Conservation (phyloP, 805 yeast genomes). For the Tetrapisispora nanseiensis region DNA sequence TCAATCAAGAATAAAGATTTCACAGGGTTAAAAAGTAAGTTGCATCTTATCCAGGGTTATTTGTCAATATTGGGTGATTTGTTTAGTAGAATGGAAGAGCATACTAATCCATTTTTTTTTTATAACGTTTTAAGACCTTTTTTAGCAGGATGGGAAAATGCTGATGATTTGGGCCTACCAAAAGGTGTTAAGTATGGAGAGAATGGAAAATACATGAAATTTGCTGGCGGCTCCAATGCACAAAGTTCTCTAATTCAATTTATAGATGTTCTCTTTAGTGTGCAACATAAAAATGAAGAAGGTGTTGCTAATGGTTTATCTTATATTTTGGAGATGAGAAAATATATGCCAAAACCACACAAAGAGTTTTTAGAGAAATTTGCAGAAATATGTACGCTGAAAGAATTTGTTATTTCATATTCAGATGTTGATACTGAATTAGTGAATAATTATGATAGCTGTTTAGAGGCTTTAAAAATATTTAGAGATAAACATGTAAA, state of each 20-base stretch:
- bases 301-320: conserved; percentile 38
- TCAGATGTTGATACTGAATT: conserved; percentile 40
- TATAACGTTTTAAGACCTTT: conserved; percentile 81
- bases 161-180: conserved; percentile 76
- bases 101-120: conserved; percentile 90
- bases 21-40: conserved; percentile 32
- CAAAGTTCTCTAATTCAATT: conserved; percentile 86
- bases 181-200: conserved; percentile 72
- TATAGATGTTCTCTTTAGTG: conserved; percentile 64
- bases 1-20: conserved; percentile 41
- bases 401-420: conserved; percentile 50
- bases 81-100: conserved; percentile 76
- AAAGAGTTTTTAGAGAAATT: conserved; percentile 60
- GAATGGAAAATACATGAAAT: conserved; percentile 44
- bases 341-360: conserved; percentile 85
- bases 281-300: conserved; percentile 41
- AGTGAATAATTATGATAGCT: conserved; percentile 71
- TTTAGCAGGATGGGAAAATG: conserved; percentile 89
- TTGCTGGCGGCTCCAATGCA: conserved; percentile 90
- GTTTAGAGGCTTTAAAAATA: conserved; percentile 76
- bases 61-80: conserved; percentile 67
- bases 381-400: conserved; percentile 45
- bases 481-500: conserved; percentile 92
- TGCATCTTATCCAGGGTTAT: conserved; percentile 62
- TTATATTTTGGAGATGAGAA: conserved; percentile 75